These are phyloP conservation scores for Baudoinia panamericana DNA, from an alignment of 495 filamentous ascomycete species.

Conservation along the genomic window DNA sequence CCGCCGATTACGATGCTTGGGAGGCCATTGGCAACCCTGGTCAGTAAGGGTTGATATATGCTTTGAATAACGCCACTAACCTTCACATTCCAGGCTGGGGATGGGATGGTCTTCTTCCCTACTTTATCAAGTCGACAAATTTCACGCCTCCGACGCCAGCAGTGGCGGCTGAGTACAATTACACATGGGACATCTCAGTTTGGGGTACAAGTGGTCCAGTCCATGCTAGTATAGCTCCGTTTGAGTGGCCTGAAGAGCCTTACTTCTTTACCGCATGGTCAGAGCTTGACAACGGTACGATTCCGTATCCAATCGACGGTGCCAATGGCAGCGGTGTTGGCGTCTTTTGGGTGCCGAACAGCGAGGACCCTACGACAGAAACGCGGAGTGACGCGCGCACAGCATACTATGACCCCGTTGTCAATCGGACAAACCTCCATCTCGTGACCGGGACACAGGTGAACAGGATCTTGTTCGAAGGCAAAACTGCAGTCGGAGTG, in stretches of 20 bases:
- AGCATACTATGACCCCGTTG: constrained; percentile 14
- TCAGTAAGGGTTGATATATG: constrained; percentile 18
- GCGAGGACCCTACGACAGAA: neutral
- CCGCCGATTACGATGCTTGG: constrained; percentile 12
- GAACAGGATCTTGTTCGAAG: constrained; percentile 12
- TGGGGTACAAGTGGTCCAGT: constrained; percentile 1
- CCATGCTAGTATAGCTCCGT: neutral
- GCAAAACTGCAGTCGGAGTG: constrained; percentile 6
- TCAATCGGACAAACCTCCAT: constrained; percentile 8
- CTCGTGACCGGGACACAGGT: constrained; percentile 8
- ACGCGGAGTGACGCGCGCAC: constrained; percentile 15
- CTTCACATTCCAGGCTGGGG: no score
- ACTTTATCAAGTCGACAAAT: constrained; percentile 18
- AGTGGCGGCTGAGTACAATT: neutral
- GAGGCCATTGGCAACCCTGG: no score
- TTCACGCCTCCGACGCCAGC: neutral
- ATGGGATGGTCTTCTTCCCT: constrained; percentile 15
- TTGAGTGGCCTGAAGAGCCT: no score
- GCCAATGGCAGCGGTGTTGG: constrained; percentile 3
- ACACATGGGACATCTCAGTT: neutral
- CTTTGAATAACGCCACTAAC: constrained; percentile 17
- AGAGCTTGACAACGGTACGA: constrained; percentile 5
- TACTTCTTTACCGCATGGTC: no score
- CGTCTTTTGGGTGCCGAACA: constrained; percentile 6
- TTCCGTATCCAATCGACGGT: neutral